Percentiles rank a stretch among this genome's conserved stretches.
Conservation (phyloP, 2,329 filamentous ascomycete species). For the Pseudogymnoascus sp. region DNA sequence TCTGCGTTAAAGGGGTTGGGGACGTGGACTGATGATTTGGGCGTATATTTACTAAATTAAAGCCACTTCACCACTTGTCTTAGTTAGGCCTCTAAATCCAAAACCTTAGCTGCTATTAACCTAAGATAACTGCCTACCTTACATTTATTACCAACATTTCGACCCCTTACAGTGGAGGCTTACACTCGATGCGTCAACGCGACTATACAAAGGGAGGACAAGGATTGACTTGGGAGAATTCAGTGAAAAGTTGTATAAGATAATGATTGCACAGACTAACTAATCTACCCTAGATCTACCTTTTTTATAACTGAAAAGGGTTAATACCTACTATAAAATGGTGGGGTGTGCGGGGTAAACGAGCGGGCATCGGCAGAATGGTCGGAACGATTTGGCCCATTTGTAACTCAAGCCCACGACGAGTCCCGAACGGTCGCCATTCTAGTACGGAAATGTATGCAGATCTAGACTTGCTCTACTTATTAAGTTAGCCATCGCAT, state of each 20-base stretch:
- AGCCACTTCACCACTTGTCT: neutral
- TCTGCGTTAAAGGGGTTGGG: slow-evolving; percentile 10
- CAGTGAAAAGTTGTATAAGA: neutral
- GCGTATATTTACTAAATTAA: neutral
- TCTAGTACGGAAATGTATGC: no score
- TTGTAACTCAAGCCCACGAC: no score
- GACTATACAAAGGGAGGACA: neutral
- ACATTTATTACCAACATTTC: neutral
- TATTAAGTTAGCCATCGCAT: neutral
- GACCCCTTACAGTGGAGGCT: neutral
- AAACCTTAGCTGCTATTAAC: neutral
- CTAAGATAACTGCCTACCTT: neutral
- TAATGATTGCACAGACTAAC: neutral
- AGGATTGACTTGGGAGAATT: neutral
- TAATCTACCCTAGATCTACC: neutral
- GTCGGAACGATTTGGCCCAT: neutral
- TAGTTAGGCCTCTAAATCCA: neutral
- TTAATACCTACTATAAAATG: neutral
- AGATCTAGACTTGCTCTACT: no score
- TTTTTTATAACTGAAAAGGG: neutral
- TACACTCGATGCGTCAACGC: neutral
- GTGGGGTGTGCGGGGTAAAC: neutral
- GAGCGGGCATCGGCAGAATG: neutral
- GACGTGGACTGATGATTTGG: neutral
- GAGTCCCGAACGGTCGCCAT: no score